These are phyloP conservation scores for Fremontodendron californicum DNA, from an alignment of 345 rosid genomes.

Conservation along the genomic window DNA sequence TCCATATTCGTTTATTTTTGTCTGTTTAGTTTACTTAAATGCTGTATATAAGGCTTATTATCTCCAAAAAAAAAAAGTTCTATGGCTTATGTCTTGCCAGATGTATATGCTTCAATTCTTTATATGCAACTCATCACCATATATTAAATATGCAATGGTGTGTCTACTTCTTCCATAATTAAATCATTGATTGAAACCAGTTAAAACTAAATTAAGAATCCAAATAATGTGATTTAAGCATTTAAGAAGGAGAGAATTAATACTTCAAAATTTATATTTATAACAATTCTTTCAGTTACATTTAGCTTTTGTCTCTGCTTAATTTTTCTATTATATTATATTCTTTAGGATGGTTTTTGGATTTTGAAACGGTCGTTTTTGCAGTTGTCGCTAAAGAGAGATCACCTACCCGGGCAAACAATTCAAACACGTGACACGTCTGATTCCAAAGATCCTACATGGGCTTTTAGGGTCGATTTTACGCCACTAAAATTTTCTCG, in stretches of 20 bases:
- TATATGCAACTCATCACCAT: no score
- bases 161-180: not conserved
- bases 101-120: not conserved
- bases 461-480: not conserved
- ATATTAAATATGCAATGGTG: no score
- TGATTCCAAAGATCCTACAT: constrained; percentile 9
- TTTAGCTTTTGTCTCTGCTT: not conserved
- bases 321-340: not conserved
- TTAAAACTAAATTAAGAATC: not conserved
- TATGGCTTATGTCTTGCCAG: no score
- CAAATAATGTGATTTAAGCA: not conserved
- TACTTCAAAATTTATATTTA: not conserved
- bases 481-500: not conserved
- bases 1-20: no score
- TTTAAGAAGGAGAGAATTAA: not conserved
- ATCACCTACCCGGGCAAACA: not conserved
- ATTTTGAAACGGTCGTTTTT: not conserved
- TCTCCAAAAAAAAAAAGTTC: no score
- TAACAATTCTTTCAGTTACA: not conserved
- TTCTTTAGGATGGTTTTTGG: not conserved
- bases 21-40: no score
- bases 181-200: not conserved
- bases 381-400: not conserved
- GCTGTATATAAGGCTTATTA: no score
- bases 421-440: constrained; percentile 15